A percentile compares a stretch with the other conserved stretches of the same genome.
phyloP scores from a whole-genome alignment of 305 asterid species.

The Fraxinus angustifolia region DNA sequence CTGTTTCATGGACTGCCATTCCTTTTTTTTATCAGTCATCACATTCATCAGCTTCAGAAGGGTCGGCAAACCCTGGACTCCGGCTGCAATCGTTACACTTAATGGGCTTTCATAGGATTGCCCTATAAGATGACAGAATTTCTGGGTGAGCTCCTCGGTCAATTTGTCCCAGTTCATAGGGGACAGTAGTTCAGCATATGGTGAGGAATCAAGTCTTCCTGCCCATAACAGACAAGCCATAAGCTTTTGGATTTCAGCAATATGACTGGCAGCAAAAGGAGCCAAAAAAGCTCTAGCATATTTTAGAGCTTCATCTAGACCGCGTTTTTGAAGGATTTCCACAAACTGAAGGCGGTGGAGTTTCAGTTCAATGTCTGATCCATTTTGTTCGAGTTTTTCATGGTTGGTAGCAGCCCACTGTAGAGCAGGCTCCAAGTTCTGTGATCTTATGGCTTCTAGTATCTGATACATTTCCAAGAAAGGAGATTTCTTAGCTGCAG shows the following conservation, averaged over 20 bases:
- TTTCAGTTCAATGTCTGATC: constrained; percentile 18
- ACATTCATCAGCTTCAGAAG: constrained; percentile 10
- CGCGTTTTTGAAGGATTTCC: constrained; percentile 3
- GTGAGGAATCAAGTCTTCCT: constrained; percentile 17
- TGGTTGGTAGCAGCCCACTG: constrained; percentile 10
- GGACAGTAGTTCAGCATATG: constrained; percentile 6
- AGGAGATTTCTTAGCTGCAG: constrained; percentile 9
- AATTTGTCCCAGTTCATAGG: constrained; percentile 7
- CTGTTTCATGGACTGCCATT: constrained; percentile 6
- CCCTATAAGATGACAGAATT: constrained; percentile 11
- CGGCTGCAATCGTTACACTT: constrained; percentile 2
- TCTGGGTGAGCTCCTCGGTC: constrained; percentile 5
- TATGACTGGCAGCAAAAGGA: constrained; percentile 10
- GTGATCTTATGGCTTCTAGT: constrained; percentile 8
- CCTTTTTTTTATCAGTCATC: not conserved
- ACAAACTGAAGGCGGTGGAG: constrained; percentile 9
- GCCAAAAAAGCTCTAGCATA: constrained; percentile 8
- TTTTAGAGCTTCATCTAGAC: constrained; percentile 12
- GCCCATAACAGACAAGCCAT: constrained; percentile 16
- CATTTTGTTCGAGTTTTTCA: constrained; percentile 8
- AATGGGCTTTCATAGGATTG: constrained; percentile 9
- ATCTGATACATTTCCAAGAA: constrained; percentile 11
- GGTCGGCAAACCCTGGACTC: not conserved
- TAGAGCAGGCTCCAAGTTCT: constrained; percentile 10
- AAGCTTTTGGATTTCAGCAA: constrained; percentile 15